Conservation (phyloP, 495 filamentous ascomycete species). For the Penicillium bovifimosum region DNA sequence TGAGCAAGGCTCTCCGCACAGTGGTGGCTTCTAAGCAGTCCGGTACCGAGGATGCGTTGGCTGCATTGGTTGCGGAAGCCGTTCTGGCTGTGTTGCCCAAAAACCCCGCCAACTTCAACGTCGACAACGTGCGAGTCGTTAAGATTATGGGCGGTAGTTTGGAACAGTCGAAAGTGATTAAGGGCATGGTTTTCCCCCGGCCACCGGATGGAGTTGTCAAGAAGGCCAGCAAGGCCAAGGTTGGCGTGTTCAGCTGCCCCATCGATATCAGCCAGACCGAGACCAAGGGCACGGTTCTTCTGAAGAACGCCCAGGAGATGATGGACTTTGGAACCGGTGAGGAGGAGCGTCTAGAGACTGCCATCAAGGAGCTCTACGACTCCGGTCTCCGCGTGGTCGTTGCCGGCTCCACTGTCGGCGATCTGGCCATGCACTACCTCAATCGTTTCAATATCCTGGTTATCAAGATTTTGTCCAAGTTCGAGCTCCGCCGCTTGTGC, state of each 20-base stretch:
- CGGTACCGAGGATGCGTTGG: conserved; percentile 83
- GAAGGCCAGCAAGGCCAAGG: conserved; percentile 87
- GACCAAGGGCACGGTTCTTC: conserved; percentile 98
- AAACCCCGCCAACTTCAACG: conserved; percentile 97
- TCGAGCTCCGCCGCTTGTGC: conserved; percentile 89
- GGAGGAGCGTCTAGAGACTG: conserved; percentile 80
- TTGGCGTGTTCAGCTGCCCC: conserved; percentile 93
- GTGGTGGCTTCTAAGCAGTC: conserved; percentile 96
- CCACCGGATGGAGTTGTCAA: conserved; percentile 88
- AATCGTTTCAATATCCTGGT: conserved; percentile 94
- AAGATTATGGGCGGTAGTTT: conserved; percentile 99
- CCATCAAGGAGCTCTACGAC: conserved; percentile 93
- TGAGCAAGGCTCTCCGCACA: conserved; percentile 92
- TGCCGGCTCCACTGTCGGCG: conserved; percentile 85
- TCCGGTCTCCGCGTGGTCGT: conserved; percentile 88
- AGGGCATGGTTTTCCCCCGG: conserved; percentile 96
- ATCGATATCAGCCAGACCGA: conserved; percentile 96
- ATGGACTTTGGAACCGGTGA: conserved; percentile 96
- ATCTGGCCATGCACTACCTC: conserved; percentile 94
- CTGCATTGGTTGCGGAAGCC: conserved; percentile 83
- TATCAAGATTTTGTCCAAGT: conserved; percentile 98
- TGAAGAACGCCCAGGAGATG: conserved; percentile 98
- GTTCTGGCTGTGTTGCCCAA: conserved; percentile 93
- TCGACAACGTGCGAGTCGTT: conserved; percentile 97
- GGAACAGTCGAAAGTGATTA: conserved; percentile 88